phyloP scores from a whole-genome alignment of 306 rosid genomes.

The Rosa lucieae region DNA sequence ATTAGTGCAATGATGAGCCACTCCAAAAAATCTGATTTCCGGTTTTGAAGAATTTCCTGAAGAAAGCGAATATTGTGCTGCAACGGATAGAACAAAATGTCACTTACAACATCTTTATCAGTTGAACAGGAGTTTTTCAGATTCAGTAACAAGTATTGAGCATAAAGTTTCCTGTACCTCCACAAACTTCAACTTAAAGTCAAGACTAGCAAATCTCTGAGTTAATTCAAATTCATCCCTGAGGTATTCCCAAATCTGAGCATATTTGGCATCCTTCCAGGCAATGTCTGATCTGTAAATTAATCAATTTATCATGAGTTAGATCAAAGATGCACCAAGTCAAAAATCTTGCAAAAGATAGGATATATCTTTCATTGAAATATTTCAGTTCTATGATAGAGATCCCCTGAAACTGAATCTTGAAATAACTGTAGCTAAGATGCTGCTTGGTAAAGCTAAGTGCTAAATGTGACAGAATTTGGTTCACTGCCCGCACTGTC shows the following conservation, averaged over 20 bases:
- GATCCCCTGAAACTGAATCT: neutral
- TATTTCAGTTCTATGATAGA: neutral
- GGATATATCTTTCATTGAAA: neutral
- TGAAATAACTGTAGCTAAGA: neutral
- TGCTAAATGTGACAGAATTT: neutral
- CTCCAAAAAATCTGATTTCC: constrained; percentile 93
- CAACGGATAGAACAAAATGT: constrained; percentile 9
- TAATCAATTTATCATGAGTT: constrained; percentile 8
- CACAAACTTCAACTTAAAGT: constrained; percentile 96
- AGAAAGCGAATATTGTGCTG: constrained; percentile 97
- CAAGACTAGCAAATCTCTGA: constrained; percentile 93
- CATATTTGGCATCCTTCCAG: constrained; percentile 99
- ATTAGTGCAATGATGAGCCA: constrained; percentile 95
- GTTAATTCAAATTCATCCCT: constrained; percentile 93
- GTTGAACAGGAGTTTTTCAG: neutral
- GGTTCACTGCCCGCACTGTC: neutral
- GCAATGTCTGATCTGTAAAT: constrained; percentile 89
- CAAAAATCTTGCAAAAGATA: neutral
- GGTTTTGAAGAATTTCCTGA: constrained; percentile 94
- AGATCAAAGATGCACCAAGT: neutral
- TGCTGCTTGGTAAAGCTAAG: neutral
- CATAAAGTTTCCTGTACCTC: constrained; percentile 49
- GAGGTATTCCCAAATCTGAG: constrained; percentile 99
- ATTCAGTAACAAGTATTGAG: neutral
- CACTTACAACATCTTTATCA: neutral